Conservation (phyloP, 148 eudicot species). For the Rhododendron henanense region DNA sequence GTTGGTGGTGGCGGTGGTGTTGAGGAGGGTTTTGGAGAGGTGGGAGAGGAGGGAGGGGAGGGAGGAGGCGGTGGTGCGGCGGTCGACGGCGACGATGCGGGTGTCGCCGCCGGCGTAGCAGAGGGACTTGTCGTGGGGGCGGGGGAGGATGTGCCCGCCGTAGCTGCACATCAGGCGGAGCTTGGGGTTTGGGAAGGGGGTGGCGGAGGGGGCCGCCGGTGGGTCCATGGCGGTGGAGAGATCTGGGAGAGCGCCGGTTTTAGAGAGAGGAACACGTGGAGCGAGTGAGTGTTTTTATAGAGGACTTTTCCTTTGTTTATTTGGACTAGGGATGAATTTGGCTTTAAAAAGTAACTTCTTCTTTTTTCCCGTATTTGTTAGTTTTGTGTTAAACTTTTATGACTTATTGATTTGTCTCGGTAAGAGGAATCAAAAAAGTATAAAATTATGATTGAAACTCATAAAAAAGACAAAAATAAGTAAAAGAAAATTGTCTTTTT, state of each 20-base stretch:
- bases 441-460: too few species aligned
- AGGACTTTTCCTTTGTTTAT: neutral
- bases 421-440: too few species aligned
- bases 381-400: too few species aligned
- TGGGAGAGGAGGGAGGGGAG: slow-evolving; percentile 39
- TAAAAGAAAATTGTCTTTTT: too few species aligned
- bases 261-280: neutral
- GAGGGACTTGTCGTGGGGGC: slow-evolving; percentile 63
- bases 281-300: neutral
- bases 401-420: too few species aligned
- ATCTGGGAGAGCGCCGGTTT: slow-evolving; percentile 14
- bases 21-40: slow-evolving; percentile 39
- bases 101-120: slow-evolving; percentile 87
- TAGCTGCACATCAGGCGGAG: slow-evolving; percentile 80
- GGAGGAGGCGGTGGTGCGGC: slow-evolving; percentile 32
- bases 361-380: too few species aligned
- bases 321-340: too few species aligned
- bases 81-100: slow-evolving; percentile 62
- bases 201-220: slow-evolving; percentile 22
- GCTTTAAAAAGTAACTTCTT: too few species aligned
- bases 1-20: neutral
- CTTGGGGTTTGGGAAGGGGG: slow-evolving; percentile 22
- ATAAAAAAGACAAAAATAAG: too few species aligned
- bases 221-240: slow-evolving; percentile 37
- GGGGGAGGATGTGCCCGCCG: slow-evolving; percentile 79